Evolutionary conservation across 441 rosid species (phyloP).

Genomic region (Aleurites moluccanus): DNA sequence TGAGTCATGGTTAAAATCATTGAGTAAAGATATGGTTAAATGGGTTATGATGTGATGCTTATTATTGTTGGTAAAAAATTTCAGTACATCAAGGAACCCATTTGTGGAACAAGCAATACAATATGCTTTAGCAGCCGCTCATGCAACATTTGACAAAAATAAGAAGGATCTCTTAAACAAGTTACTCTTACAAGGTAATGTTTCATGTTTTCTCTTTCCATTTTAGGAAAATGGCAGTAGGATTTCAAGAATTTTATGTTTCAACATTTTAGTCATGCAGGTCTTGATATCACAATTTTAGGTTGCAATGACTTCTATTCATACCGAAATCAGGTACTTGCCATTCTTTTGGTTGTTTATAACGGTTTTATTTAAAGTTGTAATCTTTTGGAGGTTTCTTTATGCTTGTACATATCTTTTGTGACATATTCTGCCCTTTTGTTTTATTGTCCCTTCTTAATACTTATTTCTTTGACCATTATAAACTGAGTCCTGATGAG

Average conservation of each 20-base stretch:
- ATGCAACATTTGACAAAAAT: slow-evolving; percentile 45
- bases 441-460: not conserved
- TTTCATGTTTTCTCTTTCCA: slow-evolving; percentile 6
- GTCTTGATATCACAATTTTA: slow-evolving; percentile 85
- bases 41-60: slow-evolving; percentile 4
- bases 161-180: slow-evolving; percentile 59
- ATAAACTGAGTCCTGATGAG: not conserved
- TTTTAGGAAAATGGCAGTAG: not conserved
- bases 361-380: not conserved
- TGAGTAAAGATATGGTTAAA: slow-evolving; percentile 8
- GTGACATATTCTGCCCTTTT: not conserved
- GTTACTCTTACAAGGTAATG: slow-evolving; percentile 76
- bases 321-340: slow-evolving; percentile 81
- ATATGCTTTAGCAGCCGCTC: slow-evolving; percentile 83
- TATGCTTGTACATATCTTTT: not conserved
- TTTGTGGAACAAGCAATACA: slow-evolving; percentile 86
- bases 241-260: slow-evolving; percentile 30
- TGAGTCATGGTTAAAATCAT: not conserved
- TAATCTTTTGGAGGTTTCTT: slow-evolving; percentile 3
- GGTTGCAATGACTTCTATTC: slow-evolving; percentile 98
- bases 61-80: slow-evolving; percentile 14
- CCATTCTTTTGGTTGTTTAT: slow-evolving; percentile 3
- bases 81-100: slow-evolving; percentile 81
- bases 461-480: not conserved
- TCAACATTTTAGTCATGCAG: slow-evolving; percentile 45